Evolutionary conservation across 306 rosid species (phyloP), one percentile per base, ranked within the genome.

Genomic region (Vicia sativa): DNA sequence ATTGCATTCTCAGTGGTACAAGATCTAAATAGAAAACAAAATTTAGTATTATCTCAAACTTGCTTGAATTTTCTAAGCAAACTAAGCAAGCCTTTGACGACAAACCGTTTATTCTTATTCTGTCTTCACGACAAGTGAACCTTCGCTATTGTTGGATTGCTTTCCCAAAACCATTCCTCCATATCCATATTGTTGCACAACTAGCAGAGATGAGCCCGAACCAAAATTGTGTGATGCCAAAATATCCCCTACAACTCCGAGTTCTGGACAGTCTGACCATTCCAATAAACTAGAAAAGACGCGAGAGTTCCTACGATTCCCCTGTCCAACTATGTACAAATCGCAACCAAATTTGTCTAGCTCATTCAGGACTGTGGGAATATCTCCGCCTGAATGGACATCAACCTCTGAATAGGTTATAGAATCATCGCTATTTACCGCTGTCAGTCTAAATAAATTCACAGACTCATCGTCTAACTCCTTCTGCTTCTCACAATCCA

Each of bases 251-350:
- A 84, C 38, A 1, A 74, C 74, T 5, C 91, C 91, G 7, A 83
- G 74, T 60, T 83, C 95, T 0, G 68, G 73, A 65, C 72, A 79
- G 14, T 86, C 89, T 35, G 86, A 74, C 87, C 87, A 88, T 1
- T 83, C 86, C 0, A 67, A 18, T 2, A 78, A 59, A 10, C 42
- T 68, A 10, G 60, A 11, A 18, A 67, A 70, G 13, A 77, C 15
- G 3, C 37, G 12, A 0, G 76, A 81, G 12, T 11, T 50, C 39
- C 72, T 50, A 6, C 68, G 53, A 52, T 61, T 73, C 6, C 91
- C 87, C 74, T 70, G 81, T 72, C 91, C 95, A 6, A 82, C 87
- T 7, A 86, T 65, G 39, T 77, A 74, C 3, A 88, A 59, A 37
- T 81, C 78, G n/a, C 77, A 75, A 3, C 66, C 69, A 34, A 3